Conservation (phyloP, 2,329 filamentous ascomycete genomes). For the Scorias spongiosa region DNA sequence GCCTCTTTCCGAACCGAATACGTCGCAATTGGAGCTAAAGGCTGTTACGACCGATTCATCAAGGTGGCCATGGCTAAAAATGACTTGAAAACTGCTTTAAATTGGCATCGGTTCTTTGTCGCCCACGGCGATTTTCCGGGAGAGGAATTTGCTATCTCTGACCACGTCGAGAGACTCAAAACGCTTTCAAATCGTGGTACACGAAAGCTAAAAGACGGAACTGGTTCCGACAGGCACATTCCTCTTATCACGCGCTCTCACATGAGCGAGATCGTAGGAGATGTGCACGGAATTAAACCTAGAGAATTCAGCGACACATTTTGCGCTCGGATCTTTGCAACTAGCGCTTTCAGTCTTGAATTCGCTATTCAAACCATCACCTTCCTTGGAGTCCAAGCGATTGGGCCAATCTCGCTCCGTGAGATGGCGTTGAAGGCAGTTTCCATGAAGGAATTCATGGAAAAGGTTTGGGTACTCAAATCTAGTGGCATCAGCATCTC, state of each 20-base stretch:
- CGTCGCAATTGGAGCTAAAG: slow-evolving; percentile 17
- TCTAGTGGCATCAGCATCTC: slow-evolving; percentile 47
- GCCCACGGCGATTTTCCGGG: slow-evolving; percentile 24
- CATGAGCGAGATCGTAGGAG: slow-evolving; percentile 22
- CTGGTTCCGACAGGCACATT: too few species aligned
- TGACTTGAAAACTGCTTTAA: slow-evolving; percentile 12
- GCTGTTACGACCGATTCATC: slow-evolving; percentile 29
- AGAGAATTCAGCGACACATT: slow-evolving; percentile 47
- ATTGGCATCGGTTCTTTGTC: slow-evolving; percentile 28
- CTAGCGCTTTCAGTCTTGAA: slow-evolving; percentile 56
- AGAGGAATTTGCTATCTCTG: slow-evolving; percentile 13
- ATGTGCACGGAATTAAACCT: slow-evolving; percentile 27
- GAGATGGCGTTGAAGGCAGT: slow-evolving; percentile 56
- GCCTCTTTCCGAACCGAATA: slow-evolving; percentile 23
- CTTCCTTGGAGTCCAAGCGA: slow-evolving; percentile 53
- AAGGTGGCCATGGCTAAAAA: slow-evolving; percentile 16
- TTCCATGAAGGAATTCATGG: slow-evolving; percentile 39
- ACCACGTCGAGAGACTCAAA: not conserved
- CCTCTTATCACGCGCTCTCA: slow-evolving; percentile 11
- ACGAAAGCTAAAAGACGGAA: too few species aligned
- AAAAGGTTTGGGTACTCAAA: slow-evolving; percentile 46
- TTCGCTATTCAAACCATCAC: slow-evolving; percentile 54
- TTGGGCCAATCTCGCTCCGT: slow-evolving; percentile 64
- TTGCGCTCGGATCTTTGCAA: slow-evolving; percentile 70
- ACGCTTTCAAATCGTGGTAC: not conserved